Evolutionary conservation across 192 early-diverging fungal species (phyloP), one percentile per base, ranked within the genome.

Genomic region (Ambispora gerdemannii): DNA sequence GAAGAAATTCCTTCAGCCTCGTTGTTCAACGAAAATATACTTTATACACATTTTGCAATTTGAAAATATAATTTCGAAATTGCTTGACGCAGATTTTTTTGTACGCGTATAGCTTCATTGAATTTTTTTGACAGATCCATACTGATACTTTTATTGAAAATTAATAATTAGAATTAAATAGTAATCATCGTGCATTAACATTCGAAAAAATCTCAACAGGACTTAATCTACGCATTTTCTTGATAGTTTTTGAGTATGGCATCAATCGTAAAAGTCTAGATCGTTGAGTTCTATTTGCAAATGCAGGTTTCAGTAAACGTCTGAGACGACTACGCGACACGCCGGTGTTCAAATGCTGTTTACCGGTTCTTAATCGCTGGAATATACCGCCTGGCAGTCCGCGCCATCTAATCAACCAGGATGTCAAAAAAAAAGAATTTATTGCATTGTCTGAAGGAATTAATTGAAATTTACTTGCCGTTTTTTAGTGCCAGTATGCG

Each of bases 341-440:
- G n/a, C 53, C 55, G 0, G 53, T 60, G 24, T 70, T 70, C 20
- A 58, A 47, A 50, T 70, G 68, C 20, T 25, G 17, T 70, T 60
- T 70, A 20, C 68, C 68, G 4, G 38, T 27, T 60, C 32, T 59
- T 11, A 17, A 36, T 20, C 68, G 25, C 49, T 70, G 47, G 24
- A 60, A 60, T 30, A 60, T 58, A 13, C 56, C 56, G 38, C 30
- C 20, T 13, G 55, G 36, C 19, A 36, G 25, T 4, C 33, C 4
- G 27, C 68, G 33, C 35, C 34, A 70, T 50, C 68, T 70, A 31
- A 32, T 47, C 17, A 3, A n/a, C n/a, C n/a, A n/a, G n/a, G n/a
- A n/a, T n/a, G n/a, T n/a, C n/a, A n/a, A 10, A 15, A 43, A 43
- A 6, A 15, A 6, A 43, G 38, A 43, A 43, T 43, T 43, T 43